Conservation (phyloP, 2,329 filamentous ascomycete genomes). For the Rugonectria rugulosa region DNA sequence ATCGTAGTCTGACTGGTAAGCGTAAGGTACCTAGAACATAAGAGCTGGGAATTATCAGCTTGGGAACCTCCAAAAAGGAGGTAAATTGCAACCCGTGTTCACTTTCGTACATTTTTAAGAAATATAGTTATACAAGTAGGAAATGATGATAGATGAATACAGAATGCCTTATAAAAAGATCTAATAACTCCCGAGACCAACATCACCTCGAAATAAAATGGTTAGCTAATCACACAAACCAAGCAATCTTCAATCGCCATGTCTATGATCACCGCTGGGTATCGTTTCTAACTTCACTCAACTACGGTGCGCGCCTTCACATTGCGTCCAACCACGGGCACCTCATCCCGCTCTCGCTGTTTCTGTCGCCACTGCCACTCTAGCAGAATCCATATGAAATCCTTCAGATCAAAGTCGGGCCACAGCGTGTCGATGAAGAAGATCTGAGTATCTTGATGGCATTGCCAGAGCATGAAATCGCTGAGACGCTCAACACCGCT, state of each 20-base stretch:
- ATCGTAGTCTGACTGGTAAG: conserved; percentile 25
- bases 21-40: too few relatives aligned
- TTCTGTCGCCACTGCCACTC: conserved; percentile 83
- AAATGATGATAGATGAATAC: neutral
- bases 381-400: conserved; percentile 89
- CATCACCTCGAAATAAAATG: neutral
- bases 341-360: conserved; percentile 61
- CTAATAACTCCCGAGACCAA: neutral
- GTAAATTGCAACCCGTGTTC: neutral
- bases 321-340: conserved; percentile 44
- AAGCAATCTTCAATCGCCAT: conserved; percentile 3
- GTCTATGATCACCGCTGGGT: conserved; percentile 26
- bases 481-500: conserved; percentile 92
- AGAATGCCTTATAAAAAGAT: neutral
- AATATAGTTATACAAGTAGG: conserved; percentile 4
- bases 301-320: conserved; percentile 36
- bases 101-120: neutral
- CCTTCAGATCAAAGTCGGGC: conserved; percentile 95
- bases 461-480: conserved; percentile 99
- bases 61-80: neutral
- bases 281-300: conserved; percentile 29
- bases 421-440: conserved; percentile 92
- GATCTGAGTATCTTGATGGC: conserved; percentile 89
- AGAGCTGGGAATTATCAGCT: too few relatives aligned
- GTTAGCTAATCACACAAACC: conserved; percentile 14